These are phyloP conservation scores for Pholiota microspora DNA, from an alignment of 768 basidiomycete species.

Conservation along the genomic window DNA sequence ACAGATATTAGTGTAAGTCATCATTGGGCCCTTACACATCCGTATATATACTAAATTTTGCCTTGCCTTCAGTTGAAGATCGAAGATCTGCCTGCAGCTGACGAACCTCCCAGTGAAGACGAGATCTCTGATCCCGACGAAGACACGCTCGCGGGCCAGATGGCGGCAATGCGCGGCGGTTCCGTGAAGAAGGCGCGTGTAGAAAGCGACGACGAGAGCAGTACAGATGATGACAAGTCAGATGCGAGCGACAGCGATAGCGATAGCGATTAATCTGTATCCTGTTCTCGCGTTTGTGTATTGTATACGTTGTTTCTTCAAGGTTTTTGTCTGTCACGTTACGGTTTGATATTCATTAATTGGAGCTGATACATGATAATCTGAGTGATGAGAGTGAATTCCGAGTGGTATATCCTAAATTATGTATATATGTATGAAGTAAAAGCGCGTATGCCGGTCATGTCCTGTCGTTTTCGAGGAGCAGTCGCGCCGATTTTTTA, in stretches of 20 bases:
- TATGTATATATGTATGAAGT: too few species aligned
- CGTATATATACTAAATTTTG: too few species aligned
- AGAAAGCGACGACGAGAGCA: slow-evolving; percentile 54
- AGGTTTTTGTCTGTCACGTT: neutral
- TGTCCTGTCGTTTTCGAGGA: neutral
- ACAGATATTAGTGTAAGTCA: slow-evolving; percentile 73
- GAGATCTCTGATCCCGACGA: slow-evolving; percentile 99
- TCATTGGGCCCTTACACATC: neutral
- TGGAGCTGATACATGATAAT: too few species aligned
- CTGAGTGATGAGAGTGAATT: too few species aligned
- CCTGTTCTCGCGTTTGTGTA: neutral
- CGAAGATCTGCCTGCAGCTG: slow-evolving; percentile 62
- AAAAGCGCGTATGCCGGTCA: too few species aligned
- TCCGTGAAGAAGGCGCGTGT: slow-evolving; percentile 70
- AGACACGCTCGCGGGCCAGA: slow-evolving; percentile 94
- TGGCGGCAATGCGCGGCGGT: slow-evolving; percentile 93
- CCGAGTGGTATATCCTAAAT: too few species aligned
- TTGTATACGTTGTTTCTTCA: slow-evolving; percentile 4
- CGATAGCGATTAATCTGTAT: slow-evolving; percentile 24
- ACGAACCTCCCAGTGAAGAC: slow-evolving; percentile 70
- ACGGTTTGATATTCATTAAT: neutral
- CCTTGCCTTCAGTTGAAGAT: slow-evolving; percentile 92
- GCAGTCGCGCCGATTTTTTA: neutral
- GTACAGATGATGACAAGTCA: slow-evolving; percentile 40
- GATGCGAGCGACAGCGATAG: slow-evolving; percentile 54